Evolutionary conservation across 2,329 filamentous ascomycete species (phyloP).

Genomic region (Arthrobotrys musiformis): DNA sequence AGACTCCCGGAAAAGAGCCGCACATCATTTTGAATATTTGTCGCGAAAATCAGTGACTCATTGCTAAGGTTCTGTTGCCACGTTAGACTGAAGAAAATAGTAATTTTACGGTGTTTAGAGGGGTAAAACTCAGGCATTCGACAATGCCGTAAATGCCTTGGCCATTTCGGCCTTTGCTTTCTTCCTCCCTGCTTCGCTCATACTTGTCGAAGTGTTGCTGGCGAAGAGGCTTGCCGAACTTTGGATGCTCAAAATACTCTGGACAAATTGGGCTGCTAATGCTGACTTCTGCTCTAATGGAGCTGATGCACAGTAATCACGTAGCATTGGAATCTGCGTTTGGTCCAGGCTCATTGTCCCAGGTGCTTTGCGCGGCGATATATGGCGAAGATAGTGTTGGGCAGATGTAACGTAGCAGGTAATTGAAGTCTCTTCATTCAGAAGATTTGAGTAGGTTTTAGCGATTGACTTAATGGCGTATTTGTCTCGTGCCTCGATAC

Average conservation of each 20-base stretch:
- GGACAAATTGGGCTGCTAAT: not conserved
- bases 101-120: too few species aligned
- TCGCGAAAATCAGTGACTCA: conserved; percentile 4
- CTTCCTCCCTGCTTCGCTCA: not conserved
- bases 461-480: not conserved
- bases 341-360: not conserved
- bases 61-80: not conserved
- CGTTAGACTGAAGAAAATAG: not conserved
- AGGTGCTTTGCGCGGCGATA: not conserved
- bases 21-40: not conserved
- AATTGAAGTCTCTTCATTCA: not conserved
- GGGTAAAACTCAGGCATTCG: not conserved
- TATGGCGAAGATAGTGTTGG: not conserved
- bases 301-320: not conserved
- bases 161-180: not conserved
- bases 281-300: conserved; percentile 12
- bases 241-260: not conserved
- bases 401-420: conserved; percentile 7
- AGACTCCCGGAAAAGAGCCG: not conserved
- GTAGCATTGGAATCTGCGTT: not conserved
- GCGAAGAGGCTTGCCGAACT: not conserved
- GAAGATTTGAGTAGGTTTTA: not conserved
- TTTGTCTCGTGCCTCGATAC: not conserved
- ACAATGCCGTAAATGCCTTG: not conserved
- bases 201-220: not conserved